Percentiles rank a stretch among this genome's conserved stretches.
These are phyloP conservation scores for Prunus armeniaca DNA, from an alignment of 306 rosid species.

Conservation along the genomic window DNA sequence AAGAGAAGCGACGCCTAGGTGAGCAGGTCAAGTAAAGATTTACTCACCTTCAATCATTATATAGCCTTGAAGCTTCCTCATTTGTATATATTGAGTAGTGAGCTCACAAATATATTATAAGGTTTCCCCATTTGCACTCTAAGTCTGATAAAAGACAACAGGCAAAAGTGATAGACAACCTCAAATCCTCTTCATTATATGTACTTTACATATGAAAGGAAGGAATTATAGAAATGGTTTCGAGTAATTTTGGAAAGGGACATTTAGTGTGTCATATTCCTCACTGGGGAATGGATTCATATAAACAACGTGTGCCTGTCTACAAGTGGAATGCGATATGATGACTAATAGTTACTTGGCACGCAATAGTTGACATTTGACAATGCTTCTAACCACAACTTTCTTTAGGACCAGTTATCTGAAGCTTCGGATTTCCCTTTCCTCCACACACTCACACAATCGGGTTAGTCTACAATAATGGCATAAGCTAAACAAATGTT, in stretches of 20 bases:
- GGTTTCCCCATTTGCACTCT: background rate
- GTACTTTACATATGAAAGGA: background rate
- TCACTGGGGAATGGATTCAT: no score
- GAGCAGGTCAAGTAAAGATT: constrained; percentile 45
- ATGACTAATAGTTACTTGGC: no score
- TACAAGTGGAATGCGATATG: no score
- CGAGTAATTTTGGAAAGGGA: no score
- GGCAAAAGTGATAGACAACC: background rate
- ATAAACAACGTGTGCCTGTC: no score
- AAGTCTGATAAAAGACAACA: background rate
- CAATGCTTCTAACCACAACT: background rate
- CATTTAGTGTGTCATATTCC: no score
- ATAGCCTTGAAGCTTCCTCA: constrained; percentile 13
- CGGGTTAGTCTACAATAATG: no score
- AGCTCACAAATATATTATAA: background rate
- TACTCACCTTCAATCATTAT: constrained; percentile 18
- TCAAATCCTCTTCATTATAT: background rate
- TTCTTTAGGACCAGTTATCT: background rate
- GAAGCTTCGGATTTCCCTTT: background rate
- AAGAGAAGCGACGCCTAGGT: constrained; percentile 72
- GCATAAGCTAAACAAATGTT: no score
- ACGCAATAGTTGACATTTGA: background rate
- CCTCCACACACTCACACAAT: no score
- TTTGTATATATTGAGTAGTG: constrained; percentile 13
- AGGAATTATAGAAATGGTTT: no score